Conservation (phyloP, 495 filamentous ascomycete species). For the Xylaria nigripes region DNA sequence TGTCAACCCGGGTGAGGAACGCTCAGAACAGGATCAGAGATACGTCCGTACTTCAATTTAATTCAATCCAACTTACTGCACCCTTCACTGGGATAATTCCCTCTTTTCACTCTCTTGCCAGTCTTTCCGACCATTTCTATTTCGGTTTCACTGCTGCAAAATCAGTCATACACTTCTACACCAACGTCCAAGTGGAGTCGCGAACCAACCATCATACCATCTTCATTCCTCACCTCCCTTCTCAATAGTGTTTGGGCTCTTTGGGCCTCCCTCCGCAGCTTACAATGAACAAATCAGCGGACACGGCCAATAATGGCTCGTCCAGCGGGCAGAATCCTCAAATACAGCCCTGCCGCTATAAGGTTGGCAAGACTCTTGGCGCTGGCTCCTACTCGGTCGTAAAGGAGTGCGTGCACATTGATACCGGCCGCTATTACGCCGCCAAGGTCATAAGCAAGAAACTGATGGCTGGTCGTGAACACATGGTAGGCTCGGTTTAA, state of each 20-base stretch:
- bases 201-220: background rate
- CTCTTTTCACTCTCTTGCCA: background rate
- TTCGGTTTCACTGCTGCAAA: background rate
- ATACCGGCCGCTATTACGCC: conserved; percentile 95
- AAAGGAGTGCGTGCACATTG: conserved; percentile 99
- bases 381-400: conserved; percentile 97
- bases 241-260: background rate
- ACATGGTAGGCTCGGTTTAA: conserved; percentile 64
- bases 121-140: background rate
- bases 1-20: background rate
- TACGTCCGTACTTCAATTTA: background rate
- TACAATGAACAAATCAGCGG: conserved; percentile 27
- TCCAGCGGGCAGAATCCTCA: conserved; percentile 30
- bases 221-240: background rate
- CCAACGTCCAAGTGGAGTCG: background rate
- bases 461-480: conserved; percentile 92
- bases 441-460: conserved; percentile 99
- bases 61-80: background rate
- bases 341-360: conserved; percentile 67
- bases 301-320: conserved; percentile 21
- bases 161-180: background rate
- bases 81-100: background rate
- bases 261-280: background rate
- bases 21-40: background rate
- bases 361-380: conserved; percentile 95